Percentiles rank a stretch among this genome's conserved stretches.
phyloP scores from a whole-genome alignment of 768 basidiomycete genomes.

The Boletus coccyginus region DNA sequence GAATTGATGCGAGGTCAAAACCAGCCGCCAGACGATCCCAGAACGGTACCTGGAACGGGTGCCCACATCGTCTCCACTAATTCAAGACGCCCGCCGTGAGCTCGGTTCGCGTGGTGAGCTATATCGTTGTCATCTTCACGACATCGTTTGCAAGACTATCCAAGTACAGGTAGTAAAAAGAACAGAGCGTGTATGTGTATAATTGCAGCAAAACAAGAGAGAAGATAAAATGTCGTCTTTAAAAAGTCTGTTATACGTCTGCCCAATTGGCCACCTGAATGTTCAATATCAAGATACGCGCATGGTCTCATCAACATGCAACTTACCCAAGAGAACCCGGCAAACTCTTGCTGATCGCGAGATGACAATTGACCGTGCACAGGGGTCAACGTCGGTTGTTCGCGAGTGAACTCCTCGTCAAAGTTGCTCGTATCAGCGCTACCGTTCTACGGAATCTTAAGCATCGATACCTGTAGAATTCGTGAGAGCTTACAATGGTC shows the following conservation, averaged over 20 bases:
- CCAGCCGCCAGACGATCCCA: constrained; percentile 30
- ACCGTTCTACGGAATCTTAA: constrained; percentile 53
- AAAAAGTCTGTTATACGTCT: constrained; percentile 41
- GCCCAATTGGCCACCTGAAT: constrained; percentile 51
- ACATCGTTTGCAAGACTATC: constrained; percentile 32
- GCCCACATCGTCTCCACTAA: constrained; percentile 52
- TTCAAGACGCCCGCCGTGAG: constrained; percentile 26
- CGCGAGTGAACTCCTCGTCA: constrained; percentile 94
- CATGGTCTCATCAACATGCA: not conserved
- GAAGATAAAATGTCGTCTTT: constrained; percentile 25
- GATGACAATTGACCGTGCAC: constrained; percentile 91
- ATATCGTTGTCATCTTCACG: constrained; percentile 19
- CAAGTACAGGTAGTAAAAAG: constrained; percentile 35
- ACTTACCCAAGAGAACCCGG: constrained; percentile 91
- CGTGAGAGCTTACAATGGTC: constrained; percentile 67
- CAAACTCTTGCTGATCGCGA: constrained; percentile 93
- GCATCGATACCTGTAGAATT: constrained; percentile 1
- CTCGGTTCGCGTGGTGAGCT: constrained; percentile 13
- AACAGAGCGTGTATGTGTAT: constrained; percentile 28
- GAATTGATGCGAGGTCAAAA: constrained; percentile 63
- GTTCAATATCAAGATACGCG: not conserved
- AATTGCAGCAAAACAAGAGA: constrained; percentile 34
- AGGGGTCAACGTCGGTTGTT: constrained; percentile 96
- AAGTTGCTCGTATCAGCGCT: constrained; percentile 91
- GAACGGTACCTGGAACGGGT: constrained; percentile 64